Base-by-base conservation (phyloP, 495 filamentous ascomycete species). In the Thermothielavioides terrestris region DNA sequence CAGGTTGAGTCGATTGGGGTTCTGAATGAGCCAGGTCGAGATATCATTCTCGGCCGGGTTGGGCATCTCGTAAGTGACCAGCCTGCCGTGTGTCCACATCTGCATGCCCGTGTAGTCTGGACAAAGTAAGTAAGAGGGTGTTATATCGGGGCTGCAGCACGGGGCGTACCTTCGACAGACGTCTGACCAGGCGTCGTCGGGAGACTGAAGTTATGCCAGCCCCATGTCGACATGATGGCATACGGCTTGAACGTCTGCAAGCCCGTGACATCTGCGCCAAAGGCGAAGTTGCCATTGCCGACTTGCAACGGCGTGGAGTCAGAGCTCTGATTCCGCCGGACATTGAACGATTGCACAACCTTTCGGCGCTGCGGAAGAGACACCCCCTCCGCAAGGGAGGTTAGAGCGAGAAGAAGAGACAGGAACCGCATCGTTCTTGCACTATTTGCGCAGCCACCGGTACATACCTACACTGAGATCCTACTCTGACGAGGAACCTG, bases 181-280 rank as follows among this genome's bases (percentile, higher is more conserved):
- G 66, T 71, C 41, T 72, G 70, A 9, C 60, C 58, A 12, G 52
- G 49, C 0, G 68, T 70, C 14, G 67, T 73, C 3, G 76, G 75
- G 27, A 78, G 57, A 18, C 73, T 76, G 52, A 75, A 74, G 55
- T 79, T 79, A 64, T 79, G 75, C 76, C 75, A 79, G 7, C 74
- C 72, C 74, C 73, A 78, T 6, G 71, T 72, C 2, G 73, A 77
- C 50, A 81, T 64, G 6, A 70, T 79, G 35, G 67, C 74, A 56
- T 78, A 79, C 14, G 78, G 75, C 53, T 76, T 71, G 64, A 81
- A 81, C 15, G 77, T 82, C 62, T 82, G 77, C 28, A 77, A 58
- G 3, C 76, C 75, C 23, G 75, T 76, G 17, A 76, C 60, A 46
- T 77, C 76, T n/a, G 68, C 70, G 21, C 75, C 74, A 51, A 77